Evolutionary conservation across 176 grass and related monocot genomes (phyloP), one percentile per base, ranked within the genome.

Genomic region (Guadua angustifolia): DNA sequence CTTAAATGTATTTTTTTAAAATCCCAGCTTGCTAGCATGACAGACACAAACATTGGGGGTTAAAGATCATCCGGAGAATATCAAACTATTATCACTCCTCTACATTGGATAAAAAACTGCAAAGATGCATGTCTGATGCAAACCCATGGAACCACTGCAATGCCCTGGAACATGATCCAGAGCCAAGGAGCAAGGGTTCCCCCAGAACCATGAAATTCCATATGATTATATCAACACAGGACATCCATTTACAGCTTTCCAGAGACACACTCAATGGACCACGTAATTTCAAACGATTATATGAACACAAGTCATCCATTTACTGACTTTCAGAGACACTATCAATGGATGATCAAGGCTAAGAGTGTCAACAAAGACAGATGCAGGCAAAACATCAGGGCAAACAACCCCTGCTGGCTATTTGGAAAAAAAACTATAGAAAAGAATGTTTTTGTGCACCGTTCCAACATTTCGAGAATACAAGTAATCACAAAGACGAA

Each of bases 381-480:
- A 59, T 67, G 25, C 49, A 44, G 33, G 69, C 42, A 86, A 59
- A 71, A 59, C 24, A 73, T 29, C 0, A 14, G 32, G 58, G 12
- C 42, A 83, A 80, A 26, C 25, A 47, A 57, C 38, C 72, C 83
- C 66, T 49, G 79, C 21, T 46, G 47, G 50, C 47, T 52, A 73
- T 86, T 88, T 57, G 15, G 7, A 71, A 73, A 82, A 32, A 47
- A 50, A 77, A 5, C n/a, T n/a, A n/a, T 6, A 12, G 7, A 83
- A 90, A 74, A 83, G 70, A 83, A 79, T 86, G 88, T 87, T 79
- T 86, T 58, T 67, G 60, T 79, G 73, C 67, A 86, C 32, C 9
- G 5, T 79, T 79, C 88, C 79, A 73, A 58, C 68, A 83, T 90
- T 79, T 74, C 29, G 4, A 86, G 38, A 55, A 82, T 47, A 57